phyloP scores from a whole-genome alignment of 2,329 filamentous ascomycete genomes.

The Diaporthe australafricana region DNA sequence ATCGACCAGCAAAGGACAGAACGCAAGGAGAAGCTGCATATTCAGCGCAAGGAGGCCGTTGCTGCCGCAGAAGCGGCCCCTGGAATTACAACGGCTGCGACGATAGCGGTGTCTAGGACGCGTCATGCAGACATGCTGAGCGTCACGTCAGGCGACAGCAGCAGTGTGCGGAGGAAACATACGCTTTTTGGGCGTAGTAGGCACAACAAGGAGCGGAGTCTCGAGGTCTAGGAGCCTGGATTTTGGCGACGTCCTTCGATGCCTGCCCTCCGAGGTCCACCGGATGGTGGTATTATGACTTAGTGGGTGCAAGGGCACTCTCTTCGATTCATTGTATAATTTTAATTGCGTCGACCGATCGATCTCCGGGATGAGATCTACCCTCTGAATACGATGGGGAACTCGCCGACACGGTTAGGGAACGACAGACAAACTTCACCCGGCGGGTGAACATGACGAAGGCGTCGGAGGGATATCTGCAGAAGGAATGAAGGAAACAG shows the following conservation, averaged over 20 bases:
- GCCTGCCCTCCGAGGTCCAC: constrained; percentile 1
- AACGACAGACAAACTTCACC: constrained; percentile 25
- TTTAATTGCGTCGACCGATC: constrained; percentile 31
- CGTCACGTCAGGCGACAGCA: constrained; percentile 40
- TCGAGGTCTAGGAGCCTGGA: constrained; percentile 32
- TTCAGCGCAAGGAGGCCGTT: constrained; percentile 54
- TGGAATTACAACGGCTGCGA: constrained; percentile 29
- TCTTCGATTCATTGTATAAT: constrained; percentile 36
- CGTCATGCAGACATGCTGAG: constrained; percentile 46
- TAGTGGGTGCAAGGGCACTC: constrained; percentile 13
- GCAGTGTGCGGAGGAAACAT: constrained; percentile 53
- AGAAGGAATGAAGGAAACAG: constrained; percentile 18
- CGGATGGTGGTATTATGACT: constrained; percentile 7
- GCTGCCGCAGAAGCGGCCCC: constrained; percentile 36
- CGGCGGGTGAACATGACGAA: constrained; percentile 21
- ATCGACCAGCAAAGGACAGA: constrained; percentile 83
- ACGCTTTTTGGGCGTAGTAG: constrained; percentile 55
- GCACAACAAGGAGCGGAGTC: constrained; percentile 30
- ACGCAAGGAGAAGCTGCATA: constrained; percentile 65
- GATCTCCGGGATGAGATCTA: constrained; percentile 29
- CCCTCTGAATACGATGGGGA: not conserved
- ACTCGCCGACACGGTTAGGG: constrained; percentile 12
- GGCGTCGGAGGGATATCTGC: constrained; percentile 19
- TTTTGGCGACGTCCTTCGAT: constrained; percentile 32
- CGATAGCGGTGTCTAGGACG: constrained; percentile 38